Evolutionary conservation across 495 filamentous ascomycete species (phyloP), one percentile per base, ranked within the genome.

Genomic region (Endocarpon pusillum): DNA sequence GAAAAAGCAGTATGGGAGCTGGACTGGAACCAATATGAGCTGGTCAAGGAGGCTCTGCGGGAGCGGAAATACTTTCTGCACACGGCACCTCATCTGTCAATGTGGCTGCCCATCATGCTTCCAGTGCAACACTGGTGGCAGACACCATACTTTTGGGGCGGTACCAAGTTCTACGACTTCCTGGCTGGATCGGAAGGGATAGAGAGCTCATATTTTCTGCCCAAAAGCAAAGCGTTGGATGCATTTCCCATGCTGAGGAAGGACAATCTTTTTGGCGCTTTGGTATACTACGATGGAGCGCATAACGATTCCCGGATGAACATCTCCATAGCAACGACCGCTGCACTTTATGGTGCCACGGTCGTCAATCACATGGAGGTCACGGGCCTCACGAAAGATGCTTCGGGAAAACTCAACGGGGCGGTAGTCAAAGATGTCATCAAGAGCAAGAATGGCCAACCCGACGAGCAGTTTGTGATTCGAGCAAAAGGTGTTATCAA

Each of bases 291-390:
- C 53, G 87, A 97, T 59, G 89, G 89, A 42, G 85, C 85, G 2
- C 89, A 97, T 61, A 97, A 96, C 49, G 89, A 97, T 54, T 94
- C 89, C 17, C 71, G 89, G 33, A 97, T 97, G 89, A 97, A 97
- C 44, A 83, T 94, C 25, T 91, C 86, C 5, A 61, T 96, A 30
- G 87, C 81, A 7, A 87, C 93, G 78, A 97, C 89, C 14, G 87
- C 86, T 9, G 89, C 89, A 1, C 63, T 94, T 21, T 94, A 94
- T 47, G 89, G 89, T 28, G 71, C 75, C 28, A 96, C 87, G 3
- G 75, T 97, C 14, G 77, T 91, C 32, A 96, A 94, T 52, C 83
- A 97, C 54, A 57, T 87, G 47, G 83, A 96, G 57, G 85, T 96
- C 34, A 92, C 73, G 1, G 67, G 69, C 17, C 61, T 97, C 27